Evolutionary conservation across 2,329 filamentous ascomycete genomes (phyloP), one percentile per base, ranked within the genome.

Genomic region (Aspergillus ochraceoroseus): DNA sequence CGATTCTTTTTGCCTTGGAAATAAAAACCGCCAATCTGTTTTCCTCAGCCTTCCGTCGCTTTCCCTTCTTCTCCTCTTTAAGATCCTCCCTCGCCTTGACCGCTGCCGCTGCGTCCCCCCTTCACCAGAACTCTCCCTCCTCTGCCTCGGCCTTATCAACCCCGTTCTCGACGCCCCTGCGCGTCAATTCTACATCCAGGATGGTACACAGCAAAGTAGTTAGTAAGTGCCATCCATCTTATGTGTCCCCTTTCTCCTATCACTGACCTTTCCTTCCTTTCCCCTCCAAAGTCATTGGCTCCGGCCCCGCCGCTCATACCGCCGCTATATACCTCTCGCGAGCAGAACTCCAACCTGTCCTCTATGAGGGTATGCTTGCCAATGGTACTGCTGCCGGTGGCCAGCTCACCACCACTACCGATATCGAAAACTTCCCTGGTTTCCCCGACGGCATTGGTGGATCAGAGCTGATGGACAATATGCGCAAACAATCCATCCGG

Each of bases 291-390:
- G 77, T 88, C 62, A 84, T 87, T 70, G 89, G 92, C 73, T 98
- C 92, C 48, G 92, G 92, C 73, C 92, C 92, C 49, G 92, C 89
- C 56, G 92, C 89, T 69, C 92, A 98, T 73, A 98, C 92, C 32
- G 92, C 92, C 48, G 92, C 92, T 66, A 82, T 98, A 64, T 98
- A 98, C 71, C 83, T 95, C 58, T 85, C 89, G 32, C 85, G 92
- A 63, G 92, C 92, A 47, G 90, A 98, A 66, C 72, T 98, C 63
- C 86, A 94, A 70, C 92, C 92, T 49, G 85, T 95, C 49, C 76
- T 98, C 54, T 98, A 96, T 65, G 92, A 98, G 72, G 92, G 92
- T 56, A 95, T 98, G 77, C 82, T 98, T 66, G 92, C 92, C 57
- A 92, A 95, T 62, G 92, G 90, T 60, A 94, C 94, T 58, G 92